Evolutionary conservation across 2,329 filamentous ascomycete genomes (phyloP).

Genomic region (Aspergillus sp.): DNA sequence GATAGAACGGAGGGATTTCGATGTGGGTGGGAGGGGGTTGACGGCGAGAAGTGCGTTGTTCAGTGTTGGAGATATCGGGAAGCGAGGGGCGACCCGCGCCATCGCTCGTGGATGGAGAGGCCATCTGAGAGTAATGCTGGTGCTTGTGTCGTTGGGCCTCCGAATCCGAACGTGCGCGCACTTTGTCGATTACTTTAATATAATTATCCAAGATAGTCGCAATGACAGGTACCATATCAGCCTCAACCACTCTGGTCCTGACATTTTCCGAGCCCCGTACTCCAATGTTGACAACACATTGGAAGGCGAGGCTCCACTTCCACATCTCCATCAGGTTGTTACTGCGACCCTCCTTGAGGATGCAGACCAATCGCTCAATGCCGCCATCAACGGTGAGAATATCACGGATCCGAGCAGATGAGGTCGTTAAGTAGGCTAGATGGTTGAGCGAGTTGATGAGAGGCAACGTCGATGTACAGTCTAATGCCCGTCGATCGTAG

Average conservation of each 20-base stretch:
- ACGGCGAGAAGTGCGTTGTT: conserved; percentile 65
- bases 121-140: conserved; percentile 23
- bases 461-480: conserved; percentile 95
- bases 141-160: conserved; percentile 61
- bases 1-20: conserved; percentile 66
- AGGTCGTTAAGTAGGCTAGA: conserved; percentile 96
- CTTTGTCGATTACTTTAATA: conserved; percentile 92
- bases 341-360: conserved; percentile 94
- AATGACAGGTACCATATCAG: conserved; percentile 98
- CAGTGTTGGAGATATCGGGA: conserved; percentile 53
- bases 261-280: conserved; percentile 93
- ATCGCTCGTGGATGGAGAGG: conserved; percentile 28
- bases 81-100: conserved; percentile 34
- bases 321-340: conserved; percentile 99
- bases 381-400: conserved; percentile 98
- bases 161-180: conserved; percentile 78
- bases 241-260: conserved; percentile 91
- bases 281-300: conserved; percentile 98
- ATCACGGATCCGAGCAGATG: conserved; percentile 93
- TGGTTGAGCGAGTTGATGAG: conserved; percentile 99
- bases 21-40: conserved; percentile 83
- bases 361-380: conserved; percentile 93
- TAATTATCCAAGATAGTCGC: conserved; percentile 98
- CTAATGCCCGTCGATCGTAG: conserved; percentile 94
- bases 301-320: conserved; percentile 99